Evolutionary conservation across 805 yeast species (phyloP).

Genomic region (Kodamaea restingae): DNA sequence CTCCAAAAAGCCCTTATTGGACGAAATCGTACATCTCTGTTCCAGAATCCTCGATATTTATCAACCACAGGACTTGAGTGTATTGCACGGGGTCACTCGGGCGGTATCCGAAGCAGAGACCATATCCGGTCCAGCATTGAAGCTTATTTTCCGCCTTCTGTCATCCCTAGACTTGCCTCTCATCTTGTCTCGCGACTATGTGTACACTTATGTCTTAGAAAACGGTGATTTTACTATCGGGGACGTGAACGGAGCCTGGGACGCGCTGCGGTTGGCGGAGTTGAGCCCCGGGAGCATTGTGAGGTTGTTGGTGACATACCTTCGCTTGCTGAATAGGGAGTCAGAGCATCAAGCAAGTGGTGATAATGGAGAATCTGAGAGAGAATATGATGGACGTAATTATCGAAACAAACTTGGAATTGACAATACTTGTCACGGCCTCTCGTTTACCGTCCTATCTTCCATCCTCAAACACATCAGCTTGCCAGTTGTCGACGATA

Average conservation of each 20-base stretch:
- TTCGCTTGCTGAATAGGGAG: conserved; percentile 3
- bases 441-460: background rate
- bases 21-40: background rate
- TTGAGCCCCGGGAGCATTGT: conserved; percentile 15
- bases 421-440: no score
- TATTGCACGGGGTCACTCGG: background rate
- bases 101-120: background rate
- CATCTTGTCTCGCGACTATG: conserved; percentile 14
- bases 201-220: background rate
- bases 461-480: conserved; percentile 16
- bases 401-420: no score
- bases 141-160: background rate
- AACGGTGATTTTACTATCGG: background rate
- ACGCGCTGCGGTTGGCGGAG: conserved; percentile 21
- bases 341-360: no score
- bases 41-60: background rate
- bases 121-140: background rate
- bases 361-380: no score
- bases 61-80: background rate
- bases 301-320: conserved; percentile 4
- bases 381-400: background rate
- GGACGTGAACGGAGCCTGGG: conserved; percentile 14
- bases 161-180: conserved; percentile 5
- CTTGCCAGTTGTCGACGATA: conserved; percentile 14
- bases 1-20: background rate